A percentile compares a stretch with the other conserved stretches of the same genome.
phyloP scores from a whole-genome alignment of 164 flowering plant genomes.

The Sedum album region DNA sequence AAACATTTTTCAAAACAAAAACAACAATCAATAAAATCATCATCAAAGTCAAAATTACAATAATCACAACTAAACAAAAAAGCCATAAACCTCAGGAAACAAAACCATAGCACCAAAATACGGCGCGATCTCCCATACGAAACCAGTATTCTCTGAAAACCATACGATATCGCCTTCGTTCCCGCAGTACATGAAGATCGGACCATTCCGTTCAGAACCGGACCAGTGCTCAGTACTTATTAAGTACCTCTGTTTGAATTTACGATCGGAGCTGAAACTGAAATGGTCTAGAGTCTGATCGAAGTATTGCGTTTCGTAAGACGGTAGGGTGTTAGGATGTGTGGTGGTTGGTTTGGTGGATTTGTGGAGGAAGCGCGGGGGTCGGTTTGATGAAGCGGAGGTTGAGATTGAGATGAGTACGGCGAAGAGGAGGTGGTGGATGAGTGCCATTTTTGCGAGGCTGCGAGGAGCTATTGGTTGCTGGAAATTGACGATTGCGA shows the following conservation, averaged over 20 bases:
- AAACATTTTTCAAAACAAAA: neutral
- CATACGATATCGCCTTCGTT: conserved; percentile 91
- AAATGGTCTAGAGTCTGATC: conserved; percentile 78
- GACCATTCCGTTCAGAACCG: conserved; percentile 41
- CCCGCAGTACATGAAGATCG: conserved; percentile 87
- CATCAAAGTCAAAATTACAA: neutral
- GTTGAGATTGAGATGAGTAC: conserved; percentile 13
- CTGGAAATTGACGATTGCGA: neutral
- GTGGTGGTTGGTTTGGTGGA: conserved; percentile 15
- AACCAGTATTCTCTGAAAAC: conserved; percentile 82
- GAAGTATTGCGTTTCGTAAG: conserved; percentile 58
- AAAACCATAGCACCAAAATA: conserved; percentile 71
- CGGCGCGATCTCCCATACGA: conserved; percentile 92
- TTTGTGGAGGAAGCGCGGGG: conserved; percentile 35
- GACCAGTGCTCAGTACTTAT: conserved; percentile 58
- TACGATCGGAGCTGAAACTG: conserved; percentile 52
- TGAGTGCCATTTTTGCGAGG: neutral
- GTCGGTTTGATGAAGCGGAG: conserved; percentile 18
- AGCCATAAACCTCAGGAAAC: conserved; percentile 56
- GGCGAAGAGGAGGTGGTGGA: conserved; percentile 6
- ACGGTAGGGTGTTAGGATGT: conserved; percentile 15
- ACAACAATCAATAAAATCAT: neutral
- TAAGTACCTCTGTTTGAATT: conserved; percentile 66
- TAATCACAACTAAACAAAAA: neutral
- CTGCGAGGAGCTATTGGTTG: neutral